Evolutionary conservation across 768 basidiomycete species (phyloP), one percentile per base, ranked within the genome.

Genomic region (Dioszegia hungarica): DNA sequence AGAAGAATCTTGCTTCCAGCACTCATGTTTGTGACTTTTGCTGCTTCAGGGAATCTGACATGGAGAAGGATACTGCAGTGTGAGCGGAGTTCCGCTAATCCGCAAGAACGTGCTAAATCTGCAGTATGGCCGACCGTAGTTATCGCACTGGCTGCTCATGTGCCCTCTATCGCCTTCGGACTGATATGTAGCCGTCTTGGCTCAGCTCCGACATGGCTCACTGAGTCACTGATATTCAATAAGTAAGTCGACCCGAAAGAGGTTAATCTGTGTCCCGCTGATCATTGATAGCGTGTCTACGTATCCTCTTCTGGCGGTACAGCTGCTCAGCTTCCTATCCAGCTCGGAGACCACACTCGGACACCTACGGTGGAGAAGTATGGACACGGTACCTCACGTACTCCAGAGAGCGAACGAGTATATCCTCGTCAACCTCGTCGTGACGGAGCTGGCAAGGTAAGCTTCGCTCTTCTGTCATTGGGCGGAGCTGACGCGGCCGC

Each of bases 61-160:
- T 68, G 60, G 59, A 47, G 38, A 22, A 3, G 20, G 10, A 12
- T 75, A 5, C 52, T 68, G 14, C 62, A 61, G 40, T 36, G 70
- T 70, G 55, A 50, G 64, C 60, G 1, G 39, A 25, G 27, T 27
- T 40, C 34, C n/a, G 2, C 44, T n/a, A 14, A 14, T 1, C 4
- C 12, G 17, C 29, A 15, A 24, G 5, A 17, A 12, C 17, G 5
- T 33, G 44, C 27, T 44, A 25, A 50, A 1, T 9, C 17, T 12
- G 34, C 57, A 68, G 66, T 62, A 25, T 75, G 74, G 74, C 74
- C 74, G 0, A 60, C 60, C 20, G 31, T 70, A 27, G 60, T 69
- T 25, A 61, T 73, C 38, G 63, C 66, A 5, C 36, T 73, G 3
- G 37, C 64, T 2, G 55, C 65, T 25, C 74, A 75, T 54, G 41